Evolutionary conservation across 163 green algal genomes (phyloP).

Genomic region (Chloromonas sp.): DNA sequence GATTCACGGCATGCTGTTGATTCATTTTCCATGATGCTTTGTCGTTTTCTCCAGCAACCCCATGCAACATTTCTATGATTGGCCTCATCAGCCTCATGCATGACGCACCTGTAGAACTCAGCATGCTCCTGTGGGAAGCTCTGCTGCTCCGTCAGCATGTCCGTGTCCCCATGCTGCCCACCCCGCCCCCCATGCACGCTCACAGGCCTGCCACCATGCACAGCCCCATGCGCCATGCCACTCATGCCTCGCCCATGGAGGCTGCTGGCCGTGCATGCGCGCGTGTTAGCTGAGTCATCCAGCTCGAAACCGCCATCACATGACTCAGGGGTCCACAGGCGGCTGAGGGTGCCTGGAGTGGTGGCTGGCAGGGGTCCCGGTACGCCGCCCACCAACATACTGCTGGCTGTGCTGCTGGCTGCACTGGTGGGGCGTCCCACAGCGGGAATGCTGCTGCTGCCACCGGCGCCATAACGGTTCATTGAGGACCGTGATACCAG

Average conservation of each 20-base stretch:
- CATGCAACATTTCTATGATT: neutral
- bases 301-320: neutral
- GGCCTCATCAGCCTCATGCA: neutral
- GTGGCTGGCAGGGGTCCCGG: neutral
- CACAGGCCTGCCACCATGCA: too few relatives aligned
- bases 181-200: too few relatives aligned
- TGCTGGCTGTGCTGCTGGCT: neutral
- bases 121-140: conserved; percentile 1
- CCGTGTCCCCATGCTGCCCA: too few relatives aligned
- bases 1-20: neutral
- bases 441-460: neutral
- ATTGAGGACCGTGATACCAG: too few relatives aligned
- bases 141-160: neutral
- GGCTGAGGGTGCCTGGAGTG: neutral
- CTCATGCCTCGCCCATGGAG: too few relatives aligned
- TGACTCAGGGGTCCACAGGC: neutral
- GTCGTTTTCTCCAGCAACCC: neutral
- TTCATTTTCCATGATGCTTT: neutral
- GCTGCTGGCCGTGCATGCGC: neutral
- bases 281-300: neutral
- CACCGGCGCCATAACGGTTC: too few relatives aligned
- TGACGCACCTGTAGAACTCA: conserved; percentile 8
- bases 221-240: too few relatives aligned
- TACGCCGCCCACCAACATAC: neutral
- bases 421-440: neutral